phyloP scores from a whole-genome alignment of 352 stramenopile species.

The Globisporangium yorkense region DNA sequence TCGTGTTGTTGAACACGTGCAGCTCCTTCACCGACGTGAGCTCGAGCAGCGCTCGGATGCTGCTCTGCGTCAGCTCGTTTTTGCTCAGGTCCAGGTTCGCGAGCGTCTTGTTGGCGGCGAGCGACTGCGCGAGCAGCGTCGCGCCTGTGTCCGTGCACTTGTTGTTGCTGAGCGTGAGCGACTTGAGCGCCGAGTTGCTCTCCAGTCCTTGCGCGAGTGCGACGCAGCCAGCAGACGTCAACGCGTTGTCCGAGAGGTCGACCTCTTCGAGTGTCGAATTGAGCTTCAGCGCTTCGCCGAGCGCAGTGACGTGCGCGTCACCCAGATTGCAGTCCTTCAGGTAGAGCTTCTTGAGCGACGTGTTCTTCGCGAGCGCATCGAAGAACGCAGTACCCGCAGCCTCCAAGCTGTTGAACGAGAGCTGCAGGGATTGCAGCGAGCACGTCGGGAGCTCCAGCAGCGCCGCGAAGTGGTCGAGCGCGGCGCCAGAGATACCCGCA shows the following conservation, averaged over 20 bases:
- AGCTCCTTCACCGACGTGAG: conserved; percentile 43
- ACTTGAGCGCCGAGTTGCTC: conserved; percentile 38
- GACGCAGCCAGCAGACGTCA: conserved; percentile 26
- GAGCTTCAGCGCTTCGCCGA: conserved; percentile 33
- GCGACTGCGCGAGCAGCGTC: conserved; percentile 21
- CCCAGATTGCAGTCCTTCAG: conserved; percentile 62
- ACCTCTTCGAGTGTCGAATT: conserved; percentile 51
- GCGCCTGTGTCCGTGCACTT: conserved; percentile 49
- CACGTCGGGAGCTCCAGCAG: conserved; percentile 35
- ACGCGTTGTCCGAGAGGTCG: conserved; percentile 67
- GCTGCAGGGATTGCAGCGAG: conserved; percentile 48
- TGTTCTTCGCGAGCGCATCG: conserved; percentile 47
- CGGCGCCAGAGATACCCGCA: conserved; percentile 32
- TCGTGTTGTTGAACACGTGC: conserved; percentile 76
- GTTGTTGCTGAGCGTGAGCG: conserved; percentile 56
- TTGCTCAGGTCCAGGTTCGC: conserved; percentile 64
- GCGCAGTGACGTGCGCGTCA: conserved; percentile 28
- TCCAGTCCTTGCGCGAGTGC: conserved; percentile 38
- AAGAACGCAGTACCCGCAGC: conserved; percentile 39
- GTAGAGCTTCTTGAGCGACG: conserved; percentile 54
- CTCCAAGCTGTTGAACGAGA: conserved; percentile 68
- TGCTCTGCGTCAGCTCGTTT: conserved; percentile 44
- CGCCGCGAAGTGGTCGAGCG: conserved; percentile 39
- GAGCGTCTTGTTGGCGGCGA: conserved; percentile 36
- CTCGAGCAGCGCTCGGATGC: conserved; percentile 41